Base-by-base conservation (phyloP, 1,139 yeast genomes). In the Candida mesenterica region DNA sequence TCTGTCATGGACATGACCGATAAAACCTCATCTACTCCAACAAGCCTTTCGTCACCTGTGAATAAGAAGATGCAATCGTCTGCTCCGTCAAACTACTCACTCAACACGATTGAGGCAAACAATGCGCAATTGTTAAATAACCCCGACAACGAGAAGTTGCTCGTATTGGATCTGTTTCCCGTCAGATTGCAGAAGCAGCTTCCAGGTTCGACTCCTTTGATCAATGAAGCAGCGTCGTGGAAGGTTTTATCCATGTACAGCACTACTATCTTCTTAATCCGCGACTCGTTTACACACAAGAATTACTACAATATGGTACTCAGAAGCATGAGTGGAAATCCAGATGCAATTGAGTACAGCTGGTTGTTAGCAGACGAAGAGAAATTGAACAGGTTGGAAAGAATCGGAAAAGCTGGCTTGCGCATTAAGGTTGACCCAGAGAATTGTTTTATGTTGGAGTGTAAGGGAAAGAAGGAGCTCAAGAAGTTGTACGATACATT, bases 341-440 rank as follows among this genome's bases (percentile, higher is more conserved):
- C 41, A 3, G 47, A 45, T n/a, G 49, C 45, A 14, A 41, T 44
- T 15, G 47, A 44, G n/a, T 53, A 47, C 43, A 54, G 46, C 39
- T 70, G 75, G 75, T 46, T 61, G 18, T 56, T 70, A 26, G 37
- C 57, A 27, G 68, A 61, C 24, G 64, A 59, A 17, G 61, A 57
- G 4, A 64, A 57, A 37, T 43, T 40, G 31, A 52, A 55, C 25
- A 46, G 59, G 19, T 53, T 69, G 28, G 69, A 68, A 43, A 55
- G 59, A 37, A 68, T 70, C 24, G 76, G 76, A 10, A 68, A 62
- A 39, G 76, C 76, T 4, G 76, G 73, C 6, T 53, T 70, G 42
- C 57, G 70, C 45, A 57, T 70, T 25, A 65, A 61, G 42, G 62
- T 53, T 3, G 43, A 55, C 10, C 54, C 55, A n/a, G 48, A 50